A percentile compares a stretch with the other conserved stretches of the same genome.
Conservation (phyloP, 108 stramenopile species). For the Aurantiochytrium sp. region DNA sequence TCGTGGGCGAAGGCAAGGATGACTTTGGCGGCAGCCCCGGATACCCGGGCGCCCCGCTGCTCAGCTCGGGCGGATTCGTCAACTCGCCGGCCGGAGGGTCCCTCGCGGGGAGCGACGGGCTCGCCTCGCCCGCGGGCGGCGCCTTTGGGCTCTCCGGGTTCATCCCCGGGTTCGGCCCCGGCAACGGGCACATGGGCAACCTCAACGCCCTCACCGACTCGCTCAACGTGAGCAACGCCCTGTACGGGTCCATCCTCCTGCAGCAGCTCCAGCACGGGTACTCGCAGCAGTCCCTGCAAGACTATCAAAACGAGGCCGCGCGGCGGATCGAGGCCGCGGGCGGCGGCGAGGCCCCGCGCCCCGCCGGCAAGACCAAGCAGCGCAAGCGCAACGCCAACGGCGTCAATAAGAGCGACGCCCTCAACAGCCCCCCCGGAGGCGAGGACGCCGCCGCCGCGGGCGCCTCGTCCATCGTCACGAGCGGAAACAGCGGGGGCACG, state of each 20-base stretch:
- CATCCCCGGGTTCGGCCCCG: background rate
- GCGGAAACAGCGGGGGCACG: background rate
- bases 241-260: background rate
- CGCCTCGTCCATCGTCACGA: background rate
- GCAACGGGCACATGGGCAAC: background rate
- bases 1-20: background rate
- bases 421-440: background rate
- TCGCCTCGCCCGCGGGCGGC: background rate
- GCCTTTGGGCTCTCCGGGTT: background rate
- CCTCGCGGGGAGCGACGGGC: conserved; percentile 5
- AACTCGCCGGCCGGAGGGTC: background rate
- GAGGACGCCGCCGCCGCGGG: background rate
- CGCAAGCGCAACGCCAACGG: background rate
- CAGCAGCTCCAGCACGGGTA: background rate
- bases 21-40: background rate
- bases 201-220: background rate
- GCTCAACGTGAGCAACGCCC: background rate
- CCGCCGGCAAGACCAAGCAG: background rate
- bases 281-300: background rate
- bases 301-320: background rate
- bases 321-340: background rate
- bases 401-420: background rate
- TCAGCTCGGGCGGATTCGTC: background rate
- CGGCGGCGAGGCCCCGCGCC: background rate
- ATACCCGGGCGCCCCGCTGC: background rate